phyloP scores from a whole-genome alignment of 169 alveolate genomes.

The Plasmodium vinckei region DNA sequence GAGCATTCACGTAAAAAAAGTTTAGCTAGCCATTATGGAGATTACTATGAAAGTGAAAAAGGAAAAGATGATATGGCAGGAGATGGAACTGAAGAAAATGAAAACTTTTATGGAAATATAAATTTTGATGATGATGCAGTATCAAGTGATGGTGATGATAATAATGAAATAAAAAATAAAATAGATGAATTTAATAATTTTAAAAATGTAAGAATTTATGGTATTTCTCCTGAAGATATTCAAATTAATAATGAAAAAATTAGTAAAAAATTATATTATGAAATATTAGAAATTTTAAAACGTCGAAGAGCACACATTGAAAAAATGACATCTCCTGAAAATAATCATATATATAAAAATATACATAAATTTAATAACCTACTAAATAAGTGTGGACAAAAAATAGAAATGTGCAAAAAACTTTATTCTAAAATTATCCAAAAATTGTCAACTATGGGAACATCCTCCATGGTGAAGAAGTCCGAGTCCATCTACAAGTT shows the following conservation, averaged over 20 bases:
- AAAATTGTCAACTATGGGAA: constrained; percentile 11
- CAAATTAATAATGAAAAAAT: constrained; percentile 4
- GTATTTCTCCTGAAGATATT: constrained; percentile 27
- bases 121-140: not conserved
- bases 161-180: constrained; percentile 20
- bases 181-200: constrained; percentile 30
- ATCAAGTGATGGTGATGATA: constrained; percentile 59
- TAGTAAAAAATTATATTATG: not conserved
- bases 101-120: not conserved
- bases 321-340: constrained; percentile 12
- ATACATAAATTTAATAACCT: constrained; percentile 40
- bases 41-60: not conserved
- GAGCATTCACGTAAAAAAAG: too few relatives aligned
- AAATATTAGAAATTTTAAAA: constrained; percentile 15
- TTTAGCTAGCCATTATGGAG: too few relatives aligned
- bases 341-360: constrained; percentile 51
- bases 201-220: constrained; percentile 14
- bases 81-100: not conserved
- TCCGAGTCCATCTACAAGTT: constrained; percentile 60
- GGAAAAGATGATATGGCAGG: not conserved
- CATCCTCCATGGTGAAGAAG: constrained; percentile 27
- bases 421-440: constrained; percentile 1
- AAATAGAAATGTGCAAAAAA: constrained; percentile 10
- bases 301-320: constrained; percentile 24
- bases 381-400: constrained; percentile 23